Evolutionary conservation across 163 green algal genomes (phyloP), one percentile per base, ranked within the genome.

Genomic region (Coccomyxa subellipsoidea): DNA sequence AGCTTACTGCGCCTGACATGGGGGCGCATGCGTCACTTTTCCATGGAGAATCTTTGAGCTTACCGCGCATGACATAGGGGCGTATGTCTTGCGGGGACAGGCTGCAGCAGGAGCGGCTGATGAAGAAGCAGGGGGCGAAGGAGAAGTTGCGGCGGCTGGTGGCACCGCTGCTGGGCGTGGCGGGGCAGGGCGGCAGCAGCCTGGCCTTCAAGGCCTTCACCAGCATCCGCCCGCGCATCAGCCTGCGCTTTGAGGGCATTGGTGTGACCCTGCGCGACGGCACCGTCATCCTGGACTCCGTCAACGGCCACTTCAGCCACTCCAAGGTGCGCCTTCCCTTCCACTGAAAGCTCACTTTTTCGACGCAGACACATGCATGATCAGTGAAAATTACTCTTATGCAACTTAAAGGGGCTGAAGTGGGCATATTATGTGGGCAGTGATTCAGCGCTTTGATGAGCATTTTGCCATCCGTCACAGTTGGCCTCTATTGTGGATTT

Each of bases 201-300:
- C 84, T 85, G 38, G 82, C 84, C 76, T 90, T 93, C 85, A 82
- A 85, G 23, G 85, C 88, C 15, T 90, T 94, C 82, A 83, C 80
- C n/a, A 53, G 81, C 34, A 89, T 93, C 38, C 82, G 87, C 9
- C 90, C 90, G 23, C 80, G 84, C 25, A 85, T 95, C 35, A 88
- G 83, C 0, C 54, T 95, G 32, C 87, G 92, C 70, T 95, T 95
- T 79, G 81, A 90, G 27, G 38, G 84, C 15, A 82, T 95, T 37
- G 87, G 90, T 0, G 81, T 93, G 39, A 85, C 47, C 29, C 84
- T 94, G 54, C 81, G 79, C 9, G 84, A 87, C 12, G 88, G 88
- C 18, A 77, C 82, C 40, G 78, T 54, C 79, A 91, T 92, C 78
- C 80, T 92, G 27, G 79, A 82, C 27, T 77, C 76, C 7, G 69